Evolutionary conservation across 139 green algal genomes (phyloP).

Genomic region (Chlamydomonas schloesseri): DNA sequence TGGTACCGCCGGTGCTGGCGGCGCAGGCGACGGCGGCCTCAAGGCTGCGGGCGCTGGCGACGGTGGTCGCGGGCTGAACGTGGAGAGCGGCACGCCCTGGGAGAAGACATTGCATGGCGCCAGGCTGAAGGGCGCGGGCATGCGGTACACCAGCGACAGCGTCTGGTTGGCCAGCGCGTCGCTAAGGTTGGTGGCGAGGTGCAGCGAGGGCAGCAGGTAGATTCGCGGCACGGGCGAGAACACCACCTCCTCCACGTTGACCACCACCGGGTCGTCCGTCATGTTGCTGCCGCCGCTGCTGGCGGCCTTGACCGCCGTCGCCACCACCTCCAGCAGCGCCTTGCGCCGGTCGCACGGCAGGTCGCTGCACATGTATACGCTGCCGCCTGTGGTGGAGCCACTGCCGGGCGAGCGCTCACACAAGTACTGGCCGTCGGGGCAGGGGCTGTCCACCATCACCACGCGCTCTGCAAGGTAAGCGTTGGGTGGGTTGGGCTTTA

Average conservation of each 20-base stretch:
- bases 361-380: not conserved
- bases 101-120: constrained; percentile 7
- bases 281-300: no score
- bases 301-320: no score
- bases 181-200: not conserved
- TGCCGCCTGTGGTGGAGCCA: not conserved
- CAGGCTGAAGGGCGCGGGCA: constrained; percentile 4
- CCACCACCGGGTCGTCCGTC: no score
- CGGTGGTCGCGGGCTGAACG: not conserved
- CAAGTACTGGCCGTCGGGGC: no score
- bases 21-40: no score
- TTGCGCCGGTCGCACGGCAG: not conserved
- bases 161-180: constrained; percentile 16
- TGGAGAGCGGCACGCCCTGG: no score
- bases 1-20: no score
- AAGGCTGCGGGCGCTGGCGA: not conserved
- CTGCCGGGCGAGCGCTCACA: no score
- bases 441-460: no score
- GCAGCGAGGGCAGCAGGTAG: not conserved
- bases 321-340: not conserved
- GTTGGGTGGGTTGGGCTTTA: no score
- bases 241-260: no score
- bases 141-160: not conserved
- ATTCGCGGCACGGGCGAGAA: not conserved
- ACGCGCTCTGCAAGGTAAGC: no score